A percentile compares a stretch with the other conserved stretches of the same genome.
Evolutionary conservation across 2,329 filamentous ascomycete genomes (phyloP).

Genomic region (Zarea fungicola): DNA sequence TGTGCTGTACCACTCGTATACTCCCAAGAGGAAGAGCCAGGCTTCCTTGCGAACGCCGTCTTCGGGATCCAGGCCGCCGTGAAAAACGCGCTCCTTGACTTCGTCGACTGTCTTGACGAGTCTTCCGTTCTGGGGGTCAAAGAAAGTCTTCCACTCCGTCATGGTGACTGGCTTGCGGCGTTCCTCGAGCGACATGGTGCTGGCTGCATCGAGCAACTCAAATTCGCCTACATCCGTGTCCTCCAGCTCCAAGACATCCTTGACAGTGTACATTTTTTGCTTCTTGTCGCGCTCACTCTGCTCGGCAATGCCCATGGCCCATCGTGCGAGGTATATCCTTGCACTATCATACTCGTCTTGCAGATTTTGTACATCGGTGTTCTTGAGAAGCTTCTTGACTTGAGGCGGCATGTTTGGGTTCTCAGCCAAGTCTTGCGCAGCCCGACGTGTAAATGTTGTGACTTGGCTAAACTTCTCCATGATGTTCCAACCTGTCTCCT

Average conservation of each 20-base stretch:
- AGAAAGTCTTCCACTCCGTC: constrained; percentile 87
- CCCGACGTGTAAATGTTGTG: constrained; percentile 88
- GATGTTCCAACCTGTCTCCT: constrained; percentile 93
- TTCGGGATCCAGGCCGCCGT: constrained; percentile 81
- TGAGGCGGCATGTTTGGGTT: constrained; percentile 89
- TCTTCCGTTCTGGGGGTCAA: constrained; percentile 68
- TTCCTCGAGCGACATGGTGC: constrained; percentile 68
- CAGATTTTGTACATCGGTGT: constrained; percentile 89
- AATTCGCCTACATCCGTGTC: constrained; percentile 95
- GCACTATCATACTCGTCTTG: constrained; percentile 98
- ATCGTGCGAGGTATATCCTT: constrained; percentile 85
- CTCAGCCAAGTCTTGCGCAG: constrained; percentile 86
- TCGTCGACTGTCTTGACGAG: constrained; percentile 81
- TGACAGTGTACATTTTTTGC: constrained; percentile 86
- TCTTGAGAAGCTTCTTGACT: constrained; percentile 75
- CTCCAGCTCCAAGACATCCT: constrained; percentile 88
- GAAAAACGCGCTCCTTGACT: constrained; percentile 95
- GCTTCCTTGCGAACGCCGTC: constrained; percentile 94
- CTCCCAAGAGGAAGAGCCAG: constrained; percentile 88
- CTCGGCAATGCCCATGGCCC: constrained; percentile 98
- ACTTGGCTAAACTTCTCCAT: constrained; percentile 97
- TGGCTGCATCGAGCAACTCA: constrained; percentile 80
- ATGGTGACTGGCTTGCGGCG: constrained; percentile 70
- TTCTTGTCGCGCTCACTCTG: constrained; percentile 86
- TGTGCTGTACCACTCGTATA: constrained; percentile 91